phyloP scores from a whole-genome alignment of 345 rosid species.

The Laguncularia racemosa region DNA sequence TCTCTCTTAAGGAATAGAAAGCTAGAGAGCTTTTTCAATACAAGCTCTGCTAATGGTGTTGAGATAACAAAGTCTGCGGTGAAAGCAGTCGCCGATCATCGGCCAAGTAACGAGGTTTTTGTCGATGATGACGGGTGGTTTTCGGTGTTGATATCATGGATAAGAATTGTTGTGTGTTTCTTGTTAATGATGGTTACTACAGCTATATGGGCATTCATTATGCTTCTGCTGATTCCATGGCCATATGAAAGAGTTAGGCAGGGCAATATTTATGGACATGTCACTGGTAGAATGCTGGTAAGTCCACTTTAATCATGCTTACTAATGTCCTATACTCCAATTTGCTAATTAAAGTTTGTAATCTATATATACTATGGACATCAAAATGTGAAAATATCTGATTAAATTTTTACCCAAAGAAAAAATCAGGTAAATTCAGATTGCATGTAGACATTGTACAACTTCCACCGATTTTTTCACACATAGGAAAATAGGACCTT shows the following conservation, averaged over 20 bases:
- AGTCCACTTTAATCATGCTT: conserved; percentile 5
- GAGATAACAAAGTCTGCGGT: conserved; percentile 9
- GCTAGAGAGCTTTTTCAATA: conserved; percentile 26
- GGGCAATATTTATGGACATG: conserved; percentile 50
- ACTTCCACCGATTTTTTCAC: too few relatives aligned
- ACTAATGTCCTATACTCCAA: too few relatives aligned
- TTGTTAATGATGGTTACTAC: conserved; percentile 40
- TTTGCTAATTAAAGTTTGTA: too few relatives aligned
- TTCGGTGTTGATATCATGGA: conserved; percentile 26
- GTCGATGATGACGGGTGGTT: conserved; percentile 42
- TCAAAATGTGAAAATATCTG: too few relatives aligned
- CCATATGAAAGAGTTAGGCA: conserved; percentile 41
- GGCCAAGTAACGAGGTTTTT: conserved; percentile 14
- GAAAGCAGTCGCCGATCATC: conserved; percentile 9
- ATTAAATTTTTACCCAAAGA: too few relatives aligned
- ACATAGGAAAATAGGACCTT: too few relatives aligned
- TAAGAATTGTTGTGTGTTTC: conserved; percentile 39
- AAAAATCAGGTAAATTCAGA: too few relatives aligned
- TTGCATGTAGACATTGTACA: too few relatives aligned
- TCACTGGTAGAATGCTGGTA: conserved; percentile 54
- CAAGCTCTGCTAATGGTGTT: conserved; percentile 17
- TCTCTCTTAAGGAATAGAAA: conserved; percentile 40
- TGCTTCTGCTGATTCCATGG: conserved; percentile 45
- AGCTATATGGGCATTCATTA: conserved; percentile 35
- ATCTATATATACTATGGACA: too few relatives aligned